A percentile compares a stretch with the other conserved stretches of the same genome.
These are phyloP conservation scores for Cladosporium sp. DNA, from an alignment of 2,329 filamentous ascomycete species.

Conservation along the genomic window DNA sequence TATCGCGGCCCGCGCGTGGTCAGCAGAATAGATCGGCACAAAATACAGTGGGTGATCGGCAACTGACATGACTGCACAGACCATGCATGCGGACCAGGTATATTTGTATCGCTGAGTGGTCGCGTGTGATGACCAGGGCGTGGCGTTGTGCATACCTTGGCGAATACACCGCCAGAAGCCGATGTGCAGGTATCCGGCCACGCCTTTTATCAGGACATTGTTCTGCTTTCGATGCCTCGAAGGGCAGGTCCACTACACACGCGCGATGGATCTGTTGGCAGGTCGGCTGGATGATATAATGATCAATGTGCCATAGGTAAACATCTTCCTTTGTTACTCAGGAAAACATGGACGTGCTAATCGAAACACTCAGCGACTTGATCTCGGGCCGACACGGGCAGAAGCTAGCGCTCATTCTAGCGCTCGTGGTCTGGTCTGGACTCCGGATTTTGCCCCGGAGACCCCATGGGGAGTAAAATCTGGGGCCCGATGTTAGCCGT, in stretches of 20 bases:
- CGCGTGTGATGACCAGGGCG: not conserved
- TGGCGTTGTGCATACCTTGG: not conserved
- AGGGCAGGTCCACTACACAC: no score
- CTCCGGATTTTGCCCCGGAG: not conserved
- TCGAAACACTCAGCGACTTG: not conserved
- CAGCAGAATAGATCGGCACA: not conserved
- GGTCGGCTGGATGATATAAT: no score
- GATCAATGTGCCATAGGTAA: no score
- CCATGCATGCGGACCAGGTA: not conserved
- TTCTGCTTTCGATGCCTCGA: no score
- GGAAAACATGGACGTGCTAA: no score
- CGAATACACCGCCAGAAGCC: not conserved
- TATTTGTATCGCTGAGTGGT: not conserved
- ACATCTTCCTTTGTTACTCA: no score
- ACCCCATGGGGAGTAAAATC: not conserved
- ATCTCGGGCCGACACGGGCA: not conserved
- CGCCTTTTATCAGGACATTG: not conserved
- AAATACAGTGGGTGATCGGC: not conserved
- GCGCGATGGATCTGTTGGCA: no score
- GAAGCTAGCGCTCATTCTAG: not conserved
- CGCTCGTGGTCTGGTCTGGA: not conserved
- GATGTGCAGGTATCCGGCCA: not conserved
- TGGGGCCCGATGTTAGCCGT: not conserved
- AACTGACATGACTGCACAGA: not conserved
- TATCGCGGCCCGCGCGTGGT: not conserved